Percentiles rank a stretch among this genome's conserved stretches.
Conservation (phyloP, 352 stramenopile genomes). For the Phytophthora aleatoria region DNA sequence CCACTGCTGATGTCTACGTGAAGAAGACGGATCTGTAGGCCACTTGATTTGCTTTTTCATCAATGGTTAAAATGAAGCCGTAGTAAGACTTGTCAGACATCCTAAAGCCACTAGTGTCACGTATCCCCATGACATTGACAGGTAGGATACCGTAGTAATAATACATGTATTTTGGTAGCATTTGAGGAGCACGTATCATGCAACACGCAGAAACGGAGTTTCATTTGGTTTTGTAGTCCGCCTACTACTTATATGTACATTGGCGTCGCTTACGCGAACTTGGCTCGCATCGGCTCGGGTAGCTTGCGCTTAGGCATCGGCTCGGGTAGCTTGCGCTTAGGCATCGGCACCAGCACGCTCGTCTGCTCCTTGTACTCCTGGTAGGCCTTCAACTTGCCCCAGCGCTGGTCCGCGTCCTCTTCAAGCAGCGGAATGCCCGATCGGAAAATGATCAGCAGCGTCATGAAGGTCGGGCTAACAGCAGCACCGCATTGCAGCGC, state of each 20-base stretch:
- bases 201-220: too few relatives aligned
- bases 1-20: neutral
- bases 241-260: conserved; percentile 2
- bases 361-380: conserved; percentile 80
- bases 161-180: neutral
- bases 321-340: conserved; percentile 14
- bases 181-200: too few relatives aligned
- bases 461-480: conserved; percentile 72
- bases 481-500: conserved; percentile 46
- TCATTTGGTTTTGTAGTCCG: too few relatives aligned
- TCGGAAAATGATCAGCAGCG: conserved; percentile 66
- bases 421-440: conserved; percentile 85
- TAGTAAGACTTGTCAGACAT: too few relatives aligned
- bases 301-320: conserved; percentile 32
- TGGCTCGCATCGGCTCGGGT: neutral
- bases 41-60: neutral
- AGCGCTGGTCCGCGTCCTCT: conserved; percentile 71
- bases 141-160: neutral
- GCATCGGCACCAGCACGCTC: conserved; percentile 58
- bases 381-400: conserved; percentile 64
- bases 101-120: too few relatives aligned
- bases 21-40: conserved; percentile 6
- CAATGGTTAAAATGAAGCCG: neutral
- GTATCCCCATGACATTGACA: too few relatives aligned
- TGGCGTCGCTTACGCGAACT: conserved; percentile 8